These are phyloP conservation scores for Clavispora fructus DNA, from an alignment of 805 yeast genomes.

Conservation along the genomic window DNA sequence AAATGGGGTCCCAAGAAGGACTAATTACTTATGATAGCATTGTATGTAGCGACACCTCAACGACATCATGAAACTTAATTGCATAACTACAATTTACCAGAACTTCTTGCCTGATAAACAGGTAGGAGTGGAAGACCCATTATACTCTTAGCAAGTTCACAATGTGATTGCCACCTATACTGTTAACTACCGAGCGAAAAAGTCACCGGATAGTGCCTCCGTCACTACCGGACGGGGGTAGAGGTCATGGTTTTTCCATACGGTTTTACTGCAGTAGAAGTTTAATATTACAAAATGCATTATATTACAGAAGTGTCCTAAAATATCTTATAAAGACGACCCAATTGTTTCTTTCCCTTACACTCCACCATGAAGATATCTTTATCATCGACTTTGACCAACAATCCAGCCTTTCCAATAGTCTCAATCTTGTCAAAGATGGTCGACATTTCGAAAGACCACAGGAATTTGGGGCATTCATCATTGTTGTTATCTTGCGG, in stretches of 20 bases:
- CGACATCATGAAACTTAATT: not conserved
- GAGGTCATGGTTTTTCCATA: no score
- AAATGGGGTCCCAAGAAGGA: conserved; percentile 81
- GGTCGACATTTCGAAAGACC: conserved; percentile 30
- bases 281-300: not conserved
- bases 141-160: no score
- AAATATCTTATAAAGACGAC: conserved; percentile 20
- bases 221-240: no score
- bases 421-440: conserved; percentile 25
- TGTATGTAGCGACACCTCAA: not conserved
- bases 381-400: conserved; percentile 25
- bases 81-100: no score
- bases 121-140: no score
- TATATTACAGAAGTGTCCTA: not conserved
- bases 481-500: conserved; percentile 11
- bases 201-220: no score
- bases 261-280: not conserved
- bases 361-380: conserved; percentile 40
- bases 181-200: no score
- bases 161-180: no score
- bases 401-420: conserved; percentile 41
- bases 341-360: conserved; percentile 38
- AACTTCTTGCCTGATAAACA: no score
- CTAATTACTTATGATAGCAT: not conserved
- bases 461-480: conserved; percentile 15